These are phyloP conservation scores for Lathyrus oleraceus DNA, from an alignment of 306 rosid genomes.

Conservation along the genomic window DNA sequence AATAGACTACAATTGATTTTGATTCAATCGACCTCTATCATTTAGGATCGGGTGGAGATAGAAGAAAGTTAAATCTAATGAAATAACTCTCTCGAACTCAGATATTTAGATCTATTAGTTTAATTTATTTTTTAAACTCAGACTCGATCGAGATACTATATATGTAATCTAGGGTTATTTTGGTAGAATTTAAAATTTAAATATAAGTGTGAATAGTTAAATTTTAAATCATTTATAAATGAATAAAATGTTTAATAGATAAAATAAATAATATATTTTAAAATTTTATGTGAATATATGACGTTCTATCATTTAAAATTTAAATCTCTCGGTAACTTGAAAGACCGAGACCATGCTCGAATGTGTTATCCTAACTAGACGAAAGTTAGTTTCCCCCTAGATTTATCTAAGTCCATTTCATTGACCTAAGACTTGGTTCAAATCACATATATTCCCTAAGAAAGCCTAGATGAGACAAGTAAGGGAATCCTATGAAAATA, in stretches of 20 bases:
- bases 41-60: background rate
- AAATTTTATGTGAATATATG: too few species aligned
- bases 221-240: too few species aligned
- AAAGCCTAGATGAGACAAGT: background rate
- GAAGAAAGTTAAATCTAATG: background rate
- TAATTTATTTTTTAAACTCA: too few species aligned
- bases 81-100: background rate
- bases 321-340: too few species aligned
- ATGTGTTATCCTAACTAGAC: background rate
- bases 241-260: too few species aligned
- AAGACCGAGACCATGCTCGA: background rate
- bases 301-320: too few species aligned
- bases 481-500: background rate
- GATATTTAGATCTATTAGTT: background rate
- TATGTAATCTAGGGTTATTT: too few species aligned
- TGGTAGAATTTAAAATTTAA: too few species aligned
- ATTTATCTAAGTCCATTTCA: background rate
- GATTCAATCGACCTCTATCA: background rate
- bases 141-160: background rate
- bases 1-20: background rate
- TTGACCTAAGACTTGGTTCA: background rate
- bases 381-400: background rate
- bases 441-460: background rate
- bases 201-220: too few species aligned
- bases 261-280: too few species aligned